Conservation (phyloP, 2,329 filamentous ascomycete genomes). For the Lizonia empirigonia region DNA sequence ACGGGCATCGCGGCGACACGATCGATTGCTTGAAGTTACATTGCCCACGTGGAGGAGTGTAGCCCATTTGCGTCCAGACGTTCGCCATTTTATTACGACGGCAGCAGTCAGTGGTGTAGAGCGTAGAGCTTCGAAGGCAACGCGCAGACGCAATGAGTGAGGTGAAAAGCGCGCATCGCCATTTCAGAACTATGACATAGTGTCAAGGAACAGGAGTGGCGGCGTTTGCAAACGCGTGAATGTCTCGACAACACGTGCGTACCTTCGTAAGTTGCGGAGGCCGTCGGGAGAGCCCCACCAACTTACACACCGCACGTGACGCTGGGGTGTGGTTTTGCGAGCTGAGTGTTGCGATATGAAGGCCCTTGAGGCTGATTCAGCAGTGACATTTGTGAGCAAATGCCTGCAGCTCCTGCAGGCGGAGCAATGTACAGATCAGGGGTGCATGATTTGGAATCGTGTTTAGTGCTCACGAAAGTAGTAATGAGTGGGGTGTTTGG, state of each 20-base stretch:
- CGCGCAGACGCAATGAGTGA: background rate
- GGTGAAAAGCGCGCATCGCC: background rate
- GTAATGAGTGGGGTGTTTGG: background rate
- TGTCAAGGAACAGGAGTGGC: background rate
- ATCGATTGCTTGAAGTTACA: slow-evolving; percentile 58
- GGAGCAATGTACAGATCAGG: background rate
- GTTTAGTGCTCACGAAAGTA: background rate
- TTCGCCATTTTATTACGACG: slow-evolving; percentile 45
- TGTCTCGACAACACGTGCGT: slow-evolving; percentile 33
- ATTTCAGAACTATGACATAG: background rate
- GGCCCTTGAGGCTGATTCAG: background rate
- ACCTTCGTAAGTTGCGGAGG: background rate
- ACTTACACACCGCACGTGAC: slow-evolving; percentile 1
- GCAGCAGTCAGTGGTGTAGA: background rate
- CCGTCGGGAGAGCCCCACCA: slow-evolving; percentile 6
- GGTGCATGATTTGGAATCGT: slow-evolving; percentile 11
- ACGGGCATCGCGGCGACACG: slow-evolving; percentile 56
- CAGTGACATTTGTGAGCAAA: background rate
- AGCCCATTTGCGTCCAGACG: slow-evolving; percentile 59
- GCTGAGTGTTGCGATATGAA: background rate
- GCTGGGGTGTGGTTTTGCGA: too few relatives aligned
- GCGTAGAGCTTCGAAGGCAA: background rate
- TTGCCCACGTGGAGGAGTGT: slow-evolving; percentile 56
- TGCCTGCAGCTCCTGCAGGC: background rate
- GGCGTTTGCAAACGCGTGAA: slow-evolving; percentile 16